phyloP scores from a whole-genome alignment of 192 early-diverging fungal species.

The Umbelopsis isabellina region DNA sequence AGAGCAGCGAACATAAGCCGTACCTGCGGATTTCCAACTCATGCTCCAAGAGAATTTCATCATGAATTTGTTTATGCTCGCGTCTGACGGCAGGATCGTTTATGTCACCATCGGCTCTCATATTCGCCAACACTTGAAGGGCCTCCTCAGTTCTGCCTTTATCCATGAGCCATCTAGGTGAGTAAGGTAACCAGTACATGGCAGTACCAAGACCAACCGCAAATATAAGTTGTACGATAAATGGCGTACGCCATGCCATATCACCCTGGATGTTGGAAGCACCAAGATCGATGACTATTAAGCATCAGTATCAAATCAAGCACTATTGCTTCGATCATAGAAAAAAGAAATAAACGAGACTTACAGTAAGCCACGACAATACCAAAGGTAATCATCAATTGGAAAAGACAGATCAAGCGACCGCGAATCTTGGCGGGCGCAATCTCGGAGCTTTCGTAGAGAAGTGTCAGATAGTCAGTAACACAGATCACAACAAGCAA shows the following conservation, averaged over 20 bases:
- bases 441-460: slow-evolving; percentile 35
- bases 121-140: slow-evolving; percentile 60
- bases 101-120: slow-evolving; percentile 55
- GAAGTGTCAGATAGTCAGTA: neutral
- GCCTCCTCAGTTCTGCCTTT: slow-evolving; percentile 66
- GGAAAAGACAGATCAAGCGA: slow-evolving; percentile 81
- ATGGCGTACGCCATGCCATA: slow-evolving; percentile 78
- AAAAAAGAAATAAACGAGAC: slow-evolving; percentile 1
- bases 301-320: neutral
- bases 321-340: neutral
- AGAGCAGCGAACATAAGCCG: slow-evolving; percentile 8
- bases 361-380: slow-evolving; percentile 65
- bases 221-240: slow-evolving; percentile 80
- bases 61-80: slow-evolving; percentile 73
- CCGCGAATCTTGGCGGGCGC: slow-evolving; percentile 87
- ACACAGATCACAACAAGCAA: neutral
- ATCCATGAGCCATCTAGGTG: slow-evolving; percentile 79
- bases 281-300: slow-evolving; percentile 37
- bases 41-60: slow-evolving; percentile 62
- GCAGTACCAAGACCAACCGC: neutral
- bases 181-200: slow-evolving; percentile 64
- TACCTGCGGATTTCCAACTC: slow-evolving; percentile 53
- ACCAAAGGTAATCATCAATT: slow-evolving; percentile 89
- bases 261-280: slow-evolving; percentile 44
- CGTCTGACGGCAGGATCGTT: slow-evolving; percentile 45